Evolutionary conservation across 176 grass and related monocot genomes (phyloP).

Genomic region (Cenchrus purpureus): DNA sequence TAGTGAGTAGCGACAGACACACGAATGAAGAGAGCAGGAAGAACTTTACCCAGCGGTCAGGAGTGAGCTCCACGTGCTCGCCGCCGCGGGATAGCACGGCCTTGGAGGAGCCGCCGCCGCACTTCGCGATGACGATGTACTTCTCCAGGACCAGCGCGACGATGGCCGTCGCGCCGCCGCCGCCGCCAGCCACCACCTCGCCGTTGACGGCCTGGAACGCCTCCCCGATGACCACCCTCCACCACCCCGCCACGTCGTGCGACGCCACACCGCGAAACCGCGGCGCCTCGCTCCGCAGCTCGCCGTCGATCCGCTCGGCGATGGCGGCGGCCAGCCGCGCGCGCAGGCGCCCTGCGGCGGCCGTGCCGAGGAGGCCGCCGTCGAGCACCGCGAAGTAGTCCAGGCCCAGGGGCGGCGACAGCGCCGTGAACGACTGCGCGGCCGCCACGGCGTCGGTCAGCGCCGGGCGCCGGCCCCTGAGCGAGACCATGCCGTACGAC

Average conservation of each 20-base stretch:
- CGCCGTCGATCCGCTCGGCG: not conserved
- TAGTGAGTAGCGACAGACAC: not conserved
- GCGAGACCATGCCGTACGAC: not conserved
- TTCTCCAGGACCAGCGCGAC: constrained; percentile 16
- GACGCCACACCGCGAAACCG: not conserved
- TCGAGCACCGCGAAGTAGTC: constrained; percentile 30
- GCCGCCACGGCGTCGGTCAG: constrained; percentile 2
- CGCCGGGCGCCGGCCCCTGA: not conserved
- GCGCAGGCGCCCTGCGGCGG: no score
- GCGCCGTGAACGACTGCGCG: not conserved
- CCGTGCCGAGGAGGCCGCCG: not conserved
- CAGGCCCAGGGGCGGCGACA: not conserved
- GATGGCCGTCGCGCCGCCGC: not conserved
- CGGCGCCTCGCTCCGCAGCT: not conserved
- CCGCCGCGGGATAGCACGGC: constrained; percentile 22
- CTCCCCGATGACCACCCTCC: not conserved
- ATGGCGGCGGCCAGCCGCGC: not conserved
- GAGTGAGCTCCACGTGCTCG: not conserved
- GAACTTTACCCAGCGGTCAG: constrained; percentile 32
- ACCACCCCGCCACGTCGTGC: not conserved
- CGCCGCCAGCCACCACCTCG: not conserved
- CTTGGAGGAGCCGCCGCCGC: constrained; percentile 22
- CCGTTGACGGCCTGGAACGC: not conserved
- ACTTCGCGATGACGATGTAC: constrained; percentile 27
- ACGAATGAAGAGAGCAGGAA: not conserved